These are phyloP conservation scores for Phytophthora ramorum DNA, from an alignment of 352 stramenopile genomes.

Conservation along the genomic window DNA sequence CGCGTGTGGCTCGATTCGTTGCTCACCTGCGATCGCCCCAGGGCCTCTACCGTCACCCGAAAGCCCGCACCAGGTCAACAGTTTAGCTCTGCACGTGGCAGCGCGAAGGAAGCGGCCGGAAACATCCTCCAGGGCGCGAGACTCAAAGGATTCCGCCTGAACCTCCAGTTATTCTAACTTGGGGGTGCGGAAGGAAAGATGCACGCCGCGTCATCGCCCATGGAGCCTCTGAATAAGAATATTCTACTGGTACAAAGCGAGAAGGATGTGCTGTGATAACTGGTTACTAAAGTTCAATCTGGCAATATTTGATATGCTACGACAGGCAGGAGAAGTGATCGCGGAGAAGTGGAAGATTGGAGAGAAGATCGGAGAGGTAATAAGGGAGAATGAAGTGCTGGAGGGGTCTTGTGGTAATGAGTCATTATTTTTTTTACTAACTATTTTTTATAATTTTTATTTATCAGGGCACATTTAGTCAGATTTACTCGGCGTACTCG, in stretches of 20 bases:
- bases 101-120: background rate
- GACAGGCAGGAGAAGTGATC: conserved; percentile 82
- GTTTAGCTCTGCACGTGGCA: background rate
- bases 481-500: conserved; percentile 89
- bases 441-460: conserved; percentile 4
- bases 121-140: background rate
- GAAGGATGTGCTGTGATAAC: background rate
- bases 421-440: conserved; percentile 4
- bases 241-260: conserved; percentile 68
- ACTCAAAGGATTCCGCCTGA: background rate
- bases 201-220: conserved; percentile 44
- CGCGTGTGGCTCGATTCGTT: background rate
- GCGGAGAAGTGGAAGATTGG: conserved; percentile 85
- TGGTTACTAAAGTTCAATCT: conserved; percentile 2
- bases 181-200: conserved; percentile 6
- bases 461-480: conserved; percentile 83
- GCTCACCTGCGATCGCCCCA: background rate
- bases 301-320: background rate
- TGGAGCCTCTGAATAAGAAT: conserved; percentile 86
- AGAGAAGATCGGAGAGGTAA: conserved; percentile 89
- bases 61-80: conserved; percentile 1
- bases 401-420: background rate
- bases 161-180: background rate
- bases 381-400: background rate
- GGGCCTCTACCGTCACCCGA: background rate